phyloP scores from a whole-genome alignment of 1,139 yeast species.

The Blastobotrys persicus region DNA sequence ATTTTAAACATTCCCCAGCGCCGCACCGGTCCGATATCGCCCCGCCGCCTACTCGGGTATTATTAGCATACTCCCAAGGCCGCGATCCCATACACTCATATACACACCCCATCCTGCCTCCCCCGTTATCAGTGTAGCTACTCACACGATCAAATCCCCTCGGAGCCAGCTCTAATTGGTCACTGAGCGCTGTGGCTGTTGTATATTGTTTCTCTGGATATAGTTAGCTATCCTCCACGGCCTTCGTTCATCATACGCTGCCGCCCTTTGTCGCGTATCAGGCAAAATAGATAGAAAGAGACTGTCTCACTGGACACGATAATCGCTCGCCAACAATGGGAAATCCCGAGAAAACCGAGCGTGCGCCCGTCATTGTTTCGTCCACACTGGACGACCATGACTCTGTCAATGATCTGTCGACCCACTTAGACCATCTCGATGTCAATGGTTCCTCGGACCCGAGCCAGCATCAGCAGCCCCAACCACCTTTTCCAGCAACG shows the following conservation, averaged over 20 bases:
- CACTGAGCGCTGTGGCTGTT: neutral
- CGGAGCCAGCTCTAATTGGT: neutral
- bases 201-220: neutral
- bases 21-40: neutral
- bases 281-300: neutral
- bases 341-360: neutral
- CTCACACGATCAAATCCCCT: neutral
- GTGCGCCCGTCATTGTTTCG: slow-evolving; percentile 1
- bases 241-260: neutral
- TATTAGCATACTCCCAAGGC: neutral
- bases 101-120: neutral
- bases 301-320: neutral
- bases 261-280: neutral
- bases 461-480: neutral
- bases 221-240: neutral
- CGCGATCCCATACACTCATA: neutral
- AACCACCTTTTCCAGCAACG: no score
- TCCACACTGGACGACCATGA: slow-evolving; percentile 6
- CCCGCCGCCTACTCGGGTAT: neutral
- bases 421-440: neutral
- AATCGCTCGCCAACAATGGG: slow-evolving; percentile 2
- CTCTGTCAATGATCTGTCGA: slow-evolving; percentile 1
- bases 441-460: neutral
- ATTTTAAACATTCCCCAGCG: neutral
- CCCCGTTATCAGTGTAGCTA: neutral